Base-by-base conservation (phyloP, 1,284 basidiomycete species). In the Malassezia vespertilionis region DNA sequence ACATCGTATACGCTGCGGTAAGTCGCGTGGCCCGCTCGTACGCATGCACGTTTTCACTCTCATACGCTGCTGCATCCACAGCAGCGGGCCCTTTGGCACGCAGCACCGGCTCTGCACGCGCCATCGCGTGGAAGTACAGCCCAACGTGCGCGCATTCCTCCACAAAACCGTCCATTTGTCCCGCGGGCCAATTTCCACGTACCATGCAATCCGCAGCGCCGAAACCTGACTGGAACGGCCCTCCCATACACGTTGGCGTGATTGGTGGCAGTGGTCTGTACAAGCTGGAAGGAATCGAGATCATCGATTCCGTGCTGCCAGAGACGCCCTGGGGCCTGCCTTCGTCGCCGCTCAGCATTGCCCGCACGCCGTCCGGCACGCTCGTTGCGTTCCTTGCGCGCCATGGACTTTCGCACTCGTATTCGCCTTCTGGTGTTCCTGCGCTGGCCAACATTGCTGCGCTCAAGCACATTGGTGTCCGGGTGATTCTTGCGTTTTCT, bases 361-460 rank as follows among this genome's bases (percentile, higher is more conserved):
- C 80, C 21, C 74, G 81, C 26, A 81, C 91, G 20, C 82, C 84
- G 2, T 81, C 81, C 0, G 86, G 86, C 21, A 58, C 63, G 10
- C 78, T 78, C 38, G 75, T 96, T 58, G 93, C 91, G 33, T 96
- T 97, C 75, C 75, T 97, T 43, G 84, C 91, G 0, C 80, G 91
- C 10, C 91, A 96, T 70, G 90, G 90, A 14, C 67, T 75, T 15
- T 76, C 79, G 2, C 91, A 97, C 74, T 78, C 75, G 53, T 52
- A 62, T 23, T 30, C 64, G 4, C 67, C 67, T 0, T 58, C 56
- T 24, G 40, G 49, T 26, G 67, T 69, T 5, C 88, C 88, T 31
- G 74, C 77, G 2, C 81, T 86, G 40, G 91, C 90, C 56, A 96
- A 97, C 77, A 90, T 96, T 67, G 84, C 90, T 12, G 90, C 90